phyloP scores from a whole-genome alignment of 768 basidiomycete genomes.

The Phaeotremella skinneri region DNA sequence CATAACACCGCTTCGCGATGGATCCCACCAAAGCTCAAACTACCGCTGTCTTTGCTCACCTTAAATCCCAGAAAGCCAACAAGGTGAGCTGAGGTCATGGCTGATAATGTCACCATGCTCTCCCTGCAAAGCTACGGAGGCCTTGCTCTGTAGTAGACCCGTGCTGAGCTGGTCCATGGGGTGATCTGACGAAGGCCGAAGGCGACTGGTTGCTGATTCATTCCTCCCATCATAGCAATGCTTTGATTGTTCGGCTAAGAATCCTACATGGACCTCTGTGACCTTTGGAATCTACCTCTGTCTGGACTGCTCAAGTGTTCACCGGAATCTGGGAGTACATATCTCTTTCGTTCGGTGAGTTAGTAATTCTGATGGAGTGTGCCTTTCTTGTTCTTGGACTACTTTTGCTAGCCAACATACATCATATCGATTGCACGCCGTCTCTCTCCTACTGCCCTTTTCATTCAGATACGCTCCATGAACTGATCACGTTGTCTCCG shows the following conservation, averaged over 20 bases:
- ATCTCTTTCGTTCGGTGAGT: constrained; percentile 91
- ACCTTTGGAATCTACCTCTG: constrained; percentile 97
- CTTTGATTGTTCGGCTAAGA: constrained; percentile 92
- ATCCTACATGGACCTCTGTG: constrained; percentile 96
- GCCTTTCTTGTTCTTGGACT: background rate
- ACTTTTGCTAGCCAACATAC: background rate
- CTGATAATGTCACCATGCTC: background rate
- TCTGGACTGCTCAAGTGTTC: constrained; percentile 89
- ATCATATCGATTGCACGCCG: background rate
- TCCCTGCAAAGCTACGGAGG: background rate
- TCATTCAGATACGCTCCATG: constrained; percentile 5
- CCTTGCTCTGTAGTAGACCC: background rate
- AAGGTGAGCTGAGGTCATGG: constrained; percentile 38
- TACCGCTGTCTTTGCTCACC: constrained; percentile 75
- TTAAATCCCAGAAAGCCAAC: constrained; percentile 82
- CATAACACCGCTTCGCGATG: constrained; percentile 40
- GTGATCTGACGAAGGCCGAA: background rate
- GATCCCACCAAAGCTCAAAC: constrained; percentile 70
- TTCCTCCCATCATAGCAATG: constrained; percentile 60
- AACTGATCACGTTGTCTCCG: background rate
- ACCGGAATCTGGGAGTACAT: constrained; percentile 97
- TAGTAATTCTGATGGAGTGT: too few relatives aligned
- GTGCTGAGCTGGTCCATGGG: too few relatives aligned
- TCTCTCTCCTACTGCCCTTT: background rate
- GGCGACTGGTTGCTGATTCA: background rate